Evolutionary conservation across 2,329 filamentous ascomycete species (phyloP).

Genomic region (Diaporthe aspalathi): DNA sequence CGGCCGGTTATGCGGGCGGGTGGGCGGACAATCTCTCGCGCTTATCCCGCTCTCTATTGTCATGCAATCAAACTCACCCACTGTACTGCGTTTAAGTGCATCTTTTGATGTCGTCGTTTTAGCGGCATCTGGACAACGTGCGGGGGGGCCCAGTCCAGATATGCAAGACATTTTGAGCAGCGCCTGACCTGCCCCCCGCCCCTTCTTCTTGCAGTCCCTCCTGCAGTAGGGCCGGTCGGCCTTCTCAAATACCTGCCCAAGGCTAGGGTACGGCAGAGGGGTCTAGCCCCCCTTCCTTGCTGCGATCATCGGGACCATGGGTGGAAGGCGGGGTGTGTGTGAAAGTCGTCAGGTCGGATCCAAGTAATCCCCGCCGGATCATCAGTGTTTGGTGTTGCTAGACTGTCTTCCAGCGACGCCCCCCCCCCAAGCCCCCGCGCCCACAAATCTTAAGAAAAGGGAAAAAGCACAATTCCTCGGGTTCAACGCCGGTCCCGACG

Average conservation of each 20-base stretch:
- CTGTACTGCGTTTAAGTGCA: neutral
- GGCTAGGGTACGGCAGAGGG: slow-evolving; percentile 1
- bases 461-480: too few relatives aligned
- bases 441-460: too few relatives aligned
- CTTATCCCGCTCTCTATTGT: neutral
- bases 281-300: neutral
- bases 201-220: slow-evolving; percentile 9
- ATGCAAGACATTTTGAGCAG: slow-evolving; percentile 27
- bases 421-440: too few relatives aligned
- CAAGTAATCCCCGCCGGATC: slow-evolving; percentile 13
- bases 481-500: too few relatives aligned
- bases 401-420: neutral
- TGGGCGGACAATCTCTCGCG: slow-evolving; percentile 19
- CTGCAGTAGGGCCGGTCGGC: slow-evolving; percentile 18
- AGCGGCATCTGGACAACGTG: slow-evolving; percentile 28
- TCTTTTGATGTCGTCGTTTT: slow-evolving; percentile 4
- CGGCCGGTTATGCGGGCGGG: slow-evolving; percentile 22
- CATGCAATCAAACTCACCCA: neutral
- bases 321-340: too few relatives aligned
- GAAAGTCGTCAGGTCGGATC: slow-evolving; percentile 6
- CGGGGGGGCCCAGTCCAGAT: slow-evolving; percentile 21
- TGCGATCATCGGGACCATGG: neutral
- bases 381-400: neutral
- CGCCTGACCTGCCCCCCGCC: slow-evolving; percentile 18
- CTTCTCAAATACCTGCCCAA: neutral